Base-by-base conservation (phyloP, 108 stramenopile species). In the Conticribra weissflogii region DNA sequence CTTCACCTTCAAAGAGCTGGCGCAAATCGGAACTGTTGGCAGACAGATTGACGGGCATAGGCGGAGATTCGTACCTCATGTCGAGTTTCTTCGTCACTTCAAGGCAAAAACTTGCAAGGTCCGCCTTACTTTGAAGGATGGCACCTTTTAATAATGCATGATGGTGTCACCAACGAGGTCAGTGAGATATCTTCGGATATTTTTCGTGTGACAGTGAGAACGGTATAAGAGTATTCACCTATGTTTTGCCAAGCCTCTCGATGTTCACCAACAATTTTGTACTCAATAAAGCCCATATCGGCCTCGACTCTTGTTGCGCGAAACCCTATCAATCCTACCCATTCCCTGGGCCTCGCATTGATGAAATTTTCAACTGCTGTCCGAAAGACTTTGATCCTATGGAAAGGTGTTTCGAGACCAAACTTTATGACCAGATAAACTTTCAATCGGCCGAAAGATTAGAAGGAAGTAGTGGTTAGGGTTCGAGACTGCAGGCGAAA, bases 31-130 rank as follows among this genome's bases (percentile, higher is more conserved):
- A n/a, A 1, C 59, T 54, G 17, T 55, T 54, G 12, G 77, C 59
- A 33, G 74, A 47, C 0, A 89, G 55, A 58, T 87, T 82, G 15
- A 90, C 79, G 1, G 89, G 86, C 61, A 85, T 64, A 19, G 86
- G 74, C 19, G 89, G 89, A 4, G 88, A 82, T 33, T 54, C 68
- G 51, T 92, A 92, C 58, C 72, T 75, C 77, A 89, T 89, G 18
- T 76, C 87, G 51, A 89, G 66, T 63, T 82, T 83, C 81, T 85
- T 84, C 25, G 74, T 69, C 0, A 82, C 81, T 63, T 89, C 88
- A 0, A 85, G 78, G 55, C 83, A 86, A 54, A 81, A 89, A 23
- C 74, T 84, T 31, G 73, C 54, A 15, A 92, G 63, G 29, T 85
- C 82, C 9, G 86, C 83, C 56, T 82, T 85, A 69, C 85, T 86